Evolutionary conservation across 306 rosid genomes (phyloP), one percentile per base, ranked within the genome.

Genomic region (Rosa rugosa): DNA sequence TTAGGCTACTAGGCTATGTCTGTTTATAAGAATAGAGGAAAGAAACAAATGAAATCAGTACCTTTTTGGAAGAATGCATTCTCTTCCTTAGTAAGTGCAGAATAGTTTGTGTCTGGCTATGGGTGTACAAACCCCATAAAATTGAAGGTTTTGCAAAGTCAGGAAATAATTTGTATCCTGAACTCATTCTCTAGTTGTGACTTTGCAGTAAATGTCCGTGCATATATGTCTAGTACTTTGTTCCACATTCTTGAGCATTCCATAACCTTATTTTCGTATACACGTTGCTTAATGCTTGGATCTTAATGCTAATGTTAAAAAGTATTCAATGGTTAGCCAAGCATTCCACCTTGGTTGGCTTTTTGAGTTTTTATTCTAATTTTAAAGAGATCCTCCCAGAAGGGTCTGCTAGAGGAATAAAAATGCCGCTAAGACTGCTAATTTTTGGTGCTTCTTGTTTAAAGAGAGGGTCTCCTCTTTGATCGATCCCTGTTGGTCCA

Each of bases 261-360:
- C 31, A 13, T 13, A 13, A 27, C 20, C 20, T 59, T 25, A 60
- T 77, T 36, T 46, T 42, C 17, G 64, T 62, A 71, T 25, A 44
- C 34, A 59, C 53, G 82, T 80, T 79, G 70, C 16, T 56, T 56
- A 50, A 11, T 84, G 75, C 54, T 71, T 80, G 75, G 56, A 49
- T 70, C 31, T 60, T 22, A 23, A 40, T 71, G 66, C 77, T 71
- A 80, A 75, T 77, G 40, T 34, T 74, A 36, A 12, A 69, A 71
- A 68, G 23, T 51, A 81, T 31, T 14, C 14, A 17, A 84, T 74
- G 38, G 80, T 46, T 72, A 9, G 44, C 73, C 14, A 59, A 75
- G 78, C 14, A 67, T 59, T 72, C 88, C 84, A 83, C 82, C 80
- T 86, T 66, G 69, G 41, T 44, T 84, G 41, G 53, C 25, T 42